These are phyloP conservation scores for Cordyceps cicadae DNA, from an alignment of 2,329 filamentous ascomycete genomes.

Conservation along the genomic window DNA sequence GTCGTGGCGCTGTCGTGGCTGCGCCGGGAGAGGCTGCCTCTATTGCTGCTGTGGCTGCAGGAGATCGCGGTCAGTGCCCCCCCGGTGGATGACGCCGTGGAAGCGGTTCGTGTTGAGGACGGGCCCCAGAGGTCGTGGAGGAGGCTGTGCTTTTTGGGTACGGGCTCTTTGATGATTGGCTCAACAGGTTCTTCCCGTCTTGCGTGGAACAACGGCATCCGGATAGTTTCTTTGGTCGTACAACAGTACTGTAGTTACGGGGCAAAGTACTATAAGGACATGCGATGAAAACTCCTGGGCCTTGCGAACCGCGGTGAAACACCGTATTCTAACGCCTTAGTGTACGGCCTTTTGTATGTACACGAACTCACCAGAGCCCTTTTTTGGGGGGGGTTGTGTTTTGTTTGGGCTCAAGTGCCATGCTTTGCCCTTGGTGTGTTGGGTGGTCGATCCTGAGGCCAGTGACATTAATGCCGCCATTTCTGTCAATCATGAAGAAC, in stretches of 20 bases:
- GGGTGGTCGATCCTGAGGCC: conserved; percentile 3
- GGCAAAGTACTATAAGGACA: not conserved
- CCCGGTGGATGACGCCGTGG: conserved; percentile 15
- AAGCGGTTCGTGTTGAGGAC: conserved; percentile 21
- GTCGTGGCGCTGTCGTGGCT: conserved; percentile 20
- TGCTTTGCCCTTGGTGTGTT: not conserved
- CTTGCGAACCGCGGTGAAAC: too few species aligned
- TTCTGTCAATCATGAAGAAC: not conserved
- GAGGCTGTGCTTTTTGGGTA: conserved; percentile 27
- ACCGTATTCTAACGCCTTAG: too few species aligned
- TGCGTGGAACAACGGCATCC: conserved; percentile 26
- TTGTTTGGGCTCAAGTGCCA: not conserved
- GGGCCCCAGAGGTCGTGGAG: conserved; percentile 26
- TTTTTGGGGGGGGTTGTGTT: not conserved
- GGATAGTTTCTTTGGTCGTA: not conserved
- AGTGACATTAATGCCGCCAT: conserved; percentile 17
- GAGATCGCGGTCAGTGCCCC: conserved; percentile 7
- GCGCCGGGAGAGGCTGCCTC: conserved; percentile 20
- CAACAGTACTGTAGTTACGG: not conserved
- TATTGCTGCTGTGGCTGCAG: conserved; percentile 5
- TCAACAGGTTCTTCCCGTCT: conserved; percentile 24
- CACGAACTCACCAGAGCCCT: not conserved
- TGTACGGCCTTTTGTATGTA: not conserved
- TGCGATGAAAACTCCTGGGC: too few species aligned
- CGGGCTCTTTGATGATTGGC: conserved; percentile 25